phyloP scores from a whole-genome alignment of 2,329 filamentous ascomycete species.

The Exophiala sp. region DNA sequence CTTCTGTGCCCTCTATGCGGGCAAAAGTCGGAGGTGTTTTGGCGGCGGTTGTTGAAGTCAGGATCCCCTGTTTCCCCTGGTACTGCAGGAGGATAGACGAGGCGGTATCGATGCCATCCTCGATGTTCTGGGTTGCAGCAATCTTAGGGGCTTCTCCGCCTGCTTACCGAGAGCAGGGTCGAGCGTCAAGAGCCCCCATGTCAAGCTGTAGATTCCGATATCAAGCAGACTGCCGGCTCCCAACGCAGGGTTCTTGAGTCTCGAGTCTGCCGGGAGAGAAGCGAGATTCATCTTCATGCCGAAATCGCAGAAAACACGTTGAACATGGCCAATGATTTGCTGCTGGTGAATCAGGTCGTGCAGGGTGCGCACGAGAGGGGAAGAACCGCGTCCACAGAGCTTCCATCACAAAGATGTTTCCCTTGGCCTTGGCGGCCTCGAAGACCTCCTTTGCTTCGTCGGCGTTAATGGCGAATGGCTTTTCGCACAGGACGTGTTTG shows the following conservation, averaged over 20 bases:
- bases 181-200: too few species aligned
- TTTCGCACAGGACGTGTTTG: slow-evolving; percentile 87
- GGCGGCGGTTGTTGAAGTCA: slow-evolving; percentile 35
- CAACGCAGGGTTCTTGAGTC: slow-evolving; percentile 64
- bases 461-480: slow-evolving; percentile 80
- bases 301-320: slow-evolving; percentile 8
- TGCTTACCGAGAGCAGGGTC: too few species aligned
- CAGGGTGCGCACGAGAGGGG: too few species aligned
- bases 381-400: slow-evolving; percentile 89
- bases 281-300: slow-evolving; percentile 46
- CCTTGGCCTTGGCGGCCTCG: slow-evolving; percentile 64
- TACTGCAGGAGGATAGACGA: slow-evolving; percentile 40
- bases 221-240: slow-evolving; percentile 79
- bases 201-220: slow-evolving; percentile 65
- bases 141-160: slow-evolving; percentile 65
- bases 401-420: slow-evolving; percentile 74
- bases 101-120: slow-evolving; percentile 29
- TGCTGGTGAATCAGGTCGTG: too few species aligned
- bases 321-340: slow-evolving; percentile 59
- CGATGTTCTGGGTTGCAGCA: slow-evolving; percentile 46
- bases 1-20: slow-evolving; percentile 22
- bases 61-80: slow-evolving; percentile 38
- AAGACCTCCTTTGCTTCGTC: slow-evolving; percentile 67
- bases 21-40: slow-evolving; percentile 47
- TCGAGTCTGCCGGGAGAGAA: slow-evolving; percentile 68